A percentile compares a stretch with the other conserved stretches of the same genome.
These are phyloP conservation scores for Tolypocladium album DNA, from an alignment of 2,329 filamentous ascomycete species.

Conservation along the genomic window DNA sequence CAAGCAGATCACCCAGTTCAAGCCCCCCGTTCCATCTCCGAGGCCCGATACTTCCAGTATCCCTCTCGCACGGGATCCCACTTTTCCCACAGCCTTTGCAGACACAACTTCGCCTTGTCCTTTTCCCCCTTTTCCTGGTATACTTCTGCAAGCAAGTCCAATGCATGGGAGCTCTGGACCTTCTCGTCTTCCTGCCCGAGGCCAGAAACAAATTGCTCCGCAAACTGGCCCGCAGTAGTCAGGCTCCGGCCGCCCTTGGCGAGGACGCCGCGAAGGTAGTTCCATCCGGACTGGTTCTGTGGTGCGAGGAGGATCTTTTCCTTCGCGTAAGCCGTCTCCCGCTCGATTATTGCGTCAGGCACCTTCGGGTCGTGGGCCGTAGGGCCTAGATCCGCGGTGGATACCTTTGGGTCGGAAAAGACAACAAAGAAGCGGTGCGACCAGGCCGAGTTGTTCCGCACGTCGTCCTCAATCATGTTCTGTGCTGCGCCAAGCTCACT, in stretches of 20 bases:
- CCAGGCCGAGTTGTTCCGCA: constrained; percentile 96
- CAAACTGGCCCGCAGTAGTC: constrained; percentile 34
- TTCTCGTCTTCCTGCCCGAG: constrained; percentile 36
- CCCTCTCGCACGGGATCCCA: constrained; percentile 87
- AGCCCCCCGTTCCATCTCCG: constrained; percentile 10
- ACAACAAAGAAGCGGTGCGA: constrained; percentile 93
- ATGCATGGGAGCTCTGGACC: constrained; percentile 52
- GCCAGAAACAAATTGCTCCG: constrained; percentile 37
- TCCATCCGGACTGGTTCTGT: constrained; percentile 93
- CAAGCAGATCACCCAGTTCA: not conserved
- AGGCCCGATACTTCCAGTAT: constrained; percentile 67
- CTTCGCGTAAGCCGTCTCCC: constrained; percentile 67
- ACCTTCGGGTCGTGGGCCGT: constrained; percentile 45
- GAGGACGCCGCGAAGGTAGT: constrained; percentile 72
- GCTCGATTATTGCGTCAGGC: constrained; percentile 52
- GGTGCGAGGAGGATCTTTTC: constrained; percentile 67
- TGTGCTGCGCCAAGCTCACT: constrained; percentile 63
- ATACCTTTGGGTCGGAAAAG: constrained; percentile 51
- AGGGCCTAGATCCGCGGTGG: constrained; percentile 35
- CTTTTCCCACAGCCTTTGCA: constrained; percentile 66
- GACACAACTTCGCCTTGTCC: constrained; percentile 55
- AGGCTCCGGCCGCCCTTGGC: constrained; percentile 50
- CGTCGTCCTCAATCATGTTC: constrained; percentile 62
- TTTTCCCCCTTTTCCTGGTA: constrained; percentile 45
- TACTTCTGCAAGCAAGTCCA: constrained; percentile 64